phyloP scores from a whole-genome alignment of 2,329 filamentous ascomycete species.

The Fusarium cicatricum region DNA sequence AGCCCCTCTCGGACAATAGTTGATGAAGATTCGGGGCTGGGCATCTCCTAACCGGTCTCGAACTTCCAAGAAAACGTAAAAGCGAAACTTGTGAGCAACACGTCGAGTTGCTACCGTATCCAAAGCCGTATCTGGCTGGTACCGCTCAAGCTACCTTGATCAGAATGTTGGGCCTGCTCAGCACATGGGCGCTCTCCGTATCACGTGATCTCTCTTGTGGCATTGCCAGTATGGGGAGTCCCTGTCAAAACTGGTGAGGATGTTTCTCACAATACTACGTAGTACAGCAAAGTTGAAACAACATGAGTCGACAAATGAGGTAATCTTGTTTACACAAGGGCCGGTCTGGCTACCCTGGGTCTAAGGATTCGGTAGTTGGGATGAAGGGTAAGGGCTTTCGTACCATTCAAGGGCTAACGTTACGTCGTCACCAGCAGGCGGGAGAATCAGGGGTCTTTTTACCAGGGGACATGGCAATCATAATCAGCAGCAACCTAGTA shows the following conservation, averaged over 20 bases:
- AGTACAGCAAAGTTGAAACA: constrained; percentile 4
- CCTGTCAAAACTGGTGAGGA: not conserved
- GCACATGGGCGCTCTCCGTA: not conserved
- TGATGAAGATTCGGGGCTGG: constrained; percentile 1
- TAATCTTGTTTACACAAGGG: constrained; percentile 11
- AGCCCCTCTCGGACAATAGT: constrained; percentile 3
- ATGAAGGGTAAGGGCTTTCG: constrained; percentile 7
- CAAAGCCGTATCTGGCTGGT: not conserved
- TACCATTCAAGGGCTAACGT: not conserved
- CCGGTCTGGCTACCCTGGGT: constrained; percentile 12
- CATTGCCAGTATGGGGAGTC: not conserved
- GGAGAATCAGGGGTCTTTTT: constrained; percentile 1
- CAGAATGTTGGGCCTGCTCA: not conserved
- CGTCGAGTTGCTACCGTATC: not conserved
- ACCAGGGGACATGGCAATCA: constrained; percentile 6
- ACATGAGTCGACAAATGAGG: constrained; percentile 1
- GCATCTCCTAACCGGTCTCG: not conserved
- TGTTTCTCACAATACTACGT: not conserved
- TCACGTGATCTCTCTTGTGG: constrained; percentile 31
- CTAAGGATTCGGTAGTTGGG: constrained; percentile 24
- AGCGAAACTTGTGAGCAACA: not conserved
- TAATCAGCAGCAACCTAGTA: constrained; percentile 11
- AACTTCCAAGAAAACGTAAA: not conserved
- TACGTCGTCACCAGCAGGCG: constrained; percentile 6
- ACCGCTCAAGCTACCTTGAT: not conserved